Percentiles rank a stretch among this genome's conserved stretches.
These are phyloP conservation scores for Massariosphaeria phaeospora DNA, from an alignment of 495 filamentous ascomycete genomes.

Conservation along the genomic window DNA sequence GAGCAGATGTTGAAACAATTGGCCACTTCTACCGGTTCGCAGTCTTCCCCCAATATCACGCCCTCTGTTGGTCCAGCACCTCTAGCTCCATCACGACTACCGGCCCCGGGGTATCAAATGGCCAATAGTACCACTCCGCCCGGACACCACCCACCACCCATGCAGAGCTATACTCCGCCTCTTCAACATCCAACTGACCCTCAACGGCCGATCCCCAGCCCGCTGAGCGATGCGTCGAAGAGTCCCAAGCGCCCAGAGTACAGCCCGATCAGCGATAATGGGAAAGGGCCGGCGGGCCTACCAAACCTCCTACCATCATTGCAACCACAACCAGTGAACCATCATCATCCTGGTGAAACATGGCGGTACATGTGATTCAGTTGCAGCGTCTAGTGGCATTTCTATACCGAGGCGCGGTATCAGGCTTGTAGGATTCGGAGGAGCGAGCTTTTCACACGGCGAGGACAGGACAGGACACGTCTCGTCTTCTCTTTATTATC, in stretches of 20 bases:
- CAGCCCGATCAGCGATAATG: constrained; percentile 25
- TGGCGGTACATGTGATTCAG: constrained; percentile 26
- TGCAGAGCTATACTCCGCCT: not conserved
- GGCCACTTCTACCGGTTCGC: not conserved
- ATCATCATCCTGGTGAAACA: constrained; percentile 22
- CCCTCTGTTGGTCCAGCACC: not conserved
- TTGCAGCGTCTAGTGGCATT: too few species aligned
- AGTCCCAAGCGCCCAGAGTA: constrained; percentile 30
- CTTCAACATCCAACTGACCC: constrained; percentile 6
- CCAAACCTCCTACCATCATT: constrained; percentile 1
- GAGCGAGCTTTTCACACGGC: too few species aligned
- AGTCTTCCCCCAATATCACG: not conserved
- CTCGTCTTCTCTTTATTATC: too few species aligned
- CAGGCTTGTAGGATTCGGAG: too few species aligned
- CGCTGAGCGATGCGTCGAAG: constrained; percentile 21
- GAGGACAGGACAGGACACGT: too few species aligned
- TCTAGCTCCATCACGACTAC: not conserved
- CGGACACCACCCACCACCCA: not conserved
- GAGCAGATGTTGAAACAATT: constrained; percentile 25
- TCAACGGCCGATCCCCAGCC: constrained; percentile 23
- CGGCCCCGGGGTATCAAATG: not conserved
- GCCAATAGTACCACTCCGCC: not conserved
- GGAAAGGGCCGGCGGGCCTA: not conserved
- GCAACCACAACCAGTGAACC: constrained; percentile 10
- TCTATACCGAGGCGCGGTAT: too few species aligned